Base-by-base conservation (phyloP, 495 filamentous ascomycete genomes). In the Endocarpon pusillum region DNA sequence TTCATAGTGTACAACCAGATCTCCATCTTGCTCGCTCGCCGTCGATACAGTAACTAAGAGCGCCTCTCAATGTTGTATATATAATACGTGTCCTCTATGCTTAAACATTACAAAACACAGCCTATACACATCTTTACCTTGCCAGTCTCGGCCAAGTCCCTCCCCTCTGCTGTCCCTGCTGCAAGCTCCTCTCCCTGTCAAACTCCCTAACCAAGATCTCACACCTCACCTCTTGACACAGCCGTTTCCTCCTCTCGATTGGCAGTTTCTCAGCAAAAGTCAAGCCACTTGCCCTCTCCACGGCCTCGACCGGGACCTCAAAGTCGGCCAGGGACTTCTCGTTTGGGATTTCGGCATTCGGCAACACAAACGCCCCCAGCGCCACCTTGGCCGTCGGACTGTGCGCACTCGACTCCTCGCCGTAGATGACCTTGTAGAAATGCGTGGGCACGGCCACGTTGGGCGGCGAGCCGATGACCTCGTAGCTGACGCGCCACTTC, bases 381-480 rank as follows among this genome's bases (percentile, higher is more conserved):
- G 84, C 82, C 2, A 97, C 89, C 36, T 77, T 78, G 3, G 84
- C 79, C 10, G 36, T 37, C 0, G 56, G 46, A 15, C 39, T 47
- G 5, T 67, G 68, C 1, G 58, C 57, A 10, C 54, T 64, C 1
- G 79, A 80, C 44, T 92, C 82, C 55, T 96, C 89, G 3, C 80
- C 89, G 45, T 91, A 89, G 34, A 97, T 83, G 33, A 97, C 81
- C 61, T 97, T 97, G 63, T 89, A 97, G 62, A 97, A 97, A 52
- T 97, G 89, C 17, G 89, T 97, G 6, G 89, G 89, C 37, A 97
- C 89, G 5, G 91, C 84, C 14, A 97, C 73, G 48, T 84, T 94
- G 2, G 89, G 91, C 34, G 91, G 89, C 47, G 67, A 73, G 3
- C 89, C 89, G 36, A 97, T 89, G n/a, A 97, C 81, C 61, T 97